phyloP scores from a whole-genome alignment of 2,329 filamentous ascomycete species.

The Colletotrichum sp. region DNA sequence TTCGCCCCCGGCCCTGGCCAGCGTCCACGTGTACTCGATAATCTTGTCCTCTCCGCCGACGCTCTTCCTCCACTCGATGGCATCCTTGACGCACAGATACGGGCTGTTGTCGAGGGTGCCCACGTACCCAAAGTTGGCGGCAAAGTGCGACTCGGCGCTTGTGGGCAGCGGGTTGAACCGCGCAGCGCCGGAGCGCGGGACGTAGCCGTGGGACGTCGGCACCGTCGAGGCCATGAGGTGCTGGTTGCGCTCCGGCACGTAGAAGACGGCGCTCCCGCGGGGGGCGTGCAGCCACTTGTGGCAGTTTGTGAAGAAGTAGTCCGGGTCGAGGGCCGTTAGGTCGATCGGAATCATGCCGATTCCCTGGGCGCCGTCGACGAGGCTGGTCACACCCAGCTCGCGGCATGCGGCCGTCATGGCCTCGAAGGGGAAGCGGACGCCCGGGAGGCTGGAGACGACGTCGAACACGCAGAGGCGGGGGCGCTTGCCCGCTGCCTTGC shows the following conservation, averaged over 20 bases:
- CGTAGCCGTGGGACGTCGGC: slow-evolving; percentile 82
- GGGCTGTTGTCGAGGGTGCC: slow-evolving; percentile 77
- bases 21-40: slow-evolving; percentile 61
- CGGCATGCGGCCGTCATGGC: slow-evolving; percentile 67
- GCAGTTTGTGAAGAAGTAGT: slow-evolving; percentile 87
- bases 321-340: slow-evolving; percentile 69
- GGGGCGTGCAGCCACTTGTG: slow-evolving; percentile 92
- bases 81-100: slow-evolving; percentile 74
- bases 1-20: slow-evolving; percentile 70
- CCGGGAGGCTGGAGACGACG: slow-evolving; percentile 79
- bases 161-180: slow-evolving; percentile 47
- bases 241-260: slow-evolving; percentile 81
- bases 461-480: slow-evolving; percentile 79
- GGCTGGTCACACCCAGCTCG: slow-evolving; percentile 70
- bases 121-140: slow-evolving; percentile 76
- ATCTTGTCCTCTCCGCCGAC: slow-evolving; percentile 77
- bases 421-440: slow-evolving; percentile 81
- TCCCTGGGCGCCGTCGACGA: slow-evolving; percentile 86
- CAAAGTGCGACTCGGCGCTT: slow-evolving; percentile 61
- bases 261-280: slow-evolving; percentile 79
- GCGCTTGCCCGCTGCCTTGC: slow-evolving; percentile 61
- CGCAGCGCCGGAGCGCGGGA: slow-evolving; percentile 41
- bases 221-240: slow-evolving; percentile 74
- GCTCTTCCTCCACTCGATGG: slow-evolving; percentile 72
- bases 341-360: slow-evolving; percentile 80